These are phyloP conservation scores for Hibiscus syriacus DNA, from an alignment of 345 rosid genomes.

Conservation along the genomic window DNA sequence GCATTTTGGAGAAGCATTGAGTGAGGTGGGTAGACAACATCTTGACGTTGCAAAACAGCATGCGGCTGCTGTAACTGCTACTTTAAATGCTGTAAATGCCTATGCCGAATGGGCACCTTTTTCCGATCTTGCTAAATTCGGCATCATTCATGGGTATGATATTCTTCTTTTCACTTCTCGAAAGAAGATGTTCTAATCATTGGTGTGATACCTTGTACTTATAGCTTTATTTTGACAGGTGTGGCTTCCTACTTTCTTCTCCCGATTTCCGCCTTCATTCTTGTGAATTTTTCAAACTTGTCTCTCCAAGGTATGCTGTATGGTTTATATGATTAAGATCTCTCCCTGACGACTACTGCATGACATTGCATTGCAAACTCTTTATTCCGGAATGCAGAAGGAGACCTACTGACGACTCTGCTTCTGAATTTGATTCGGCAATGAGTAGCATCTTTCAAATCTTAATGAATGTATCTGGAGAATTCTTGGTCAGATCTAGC, in stretches of 20 bases:
- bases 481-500: conserved; percentile 57
- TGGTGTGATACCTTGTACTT: conserved; percentile 4
- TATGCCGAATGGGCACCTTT: conserved; percentile 97
- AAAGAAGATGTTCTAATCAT: conserved; percentile 9
- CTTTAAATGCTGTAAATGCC: conserved; percentile 79
- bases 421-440: conserved; percentile 71
- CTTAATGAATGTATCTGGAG: conserved; percentile 65
- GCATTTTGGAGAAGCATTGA: conserved; percentile 74
- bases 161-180: conserved; percentile 6
- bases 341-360: neutral
- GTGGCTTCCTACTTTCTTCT: conserved; percentile 71
- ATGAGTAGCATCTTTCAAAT: conserved; percentile 66
- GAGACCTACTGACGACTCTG: conserved; percentile 65
- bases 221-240: conserved; percentile 34
- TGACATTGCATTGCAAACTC: conserved; percentile 12
- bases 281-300: conserved; percentile 87
- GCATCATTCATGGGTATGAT: conserved; percentile 79
- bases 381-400: conserved; percentile 47
- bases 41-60: conserved; percentile 79
- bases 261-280: conserved; percentile 90
- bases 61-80: conserved; percentile 71
- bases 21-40: conserved; percentile 55
- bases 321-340: conserved; percentile 8
- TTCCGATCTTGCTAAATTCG: conserved; percentile 76
- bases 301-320: conserved; percentile 60